Conservation (phyloP, 2,329 filamentous ascomycete species). For the Penicillium sp. region DNA sequence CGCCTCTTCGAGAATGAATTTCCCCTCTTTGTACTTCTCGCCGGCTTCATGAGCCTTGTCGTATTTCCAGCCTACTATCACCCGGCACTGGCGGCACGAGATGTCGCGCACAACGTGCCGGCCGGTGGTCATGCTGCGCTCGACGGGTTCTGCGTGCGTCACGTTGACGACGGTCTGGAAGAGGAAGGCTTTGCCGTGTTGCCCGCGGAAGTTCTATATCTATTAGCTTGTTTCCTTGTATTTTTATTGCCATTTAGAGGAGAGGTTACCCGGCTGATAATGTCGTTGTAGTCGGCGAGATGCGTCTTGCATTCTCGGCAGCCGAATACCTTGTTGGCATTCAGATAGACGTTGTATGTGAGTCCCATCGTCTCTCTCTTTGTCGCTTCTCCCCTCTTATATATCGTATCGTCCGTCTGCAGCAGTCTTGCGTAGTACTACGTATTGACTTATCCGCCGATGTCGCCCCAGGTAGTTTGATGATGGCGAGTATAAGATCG, state of each 20-base stretch:
- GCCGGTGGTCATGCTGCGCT: constrained; percentile 97
- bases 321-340: constrained; percentile 80
- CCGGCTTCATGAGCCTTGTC: constrained; percentile 89
- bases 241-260: constrained; percentile 5
- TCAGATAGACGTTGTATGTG: constrained; percentile 86
- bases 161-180: constrained; percentile 95
- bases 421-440: too few species aligned
- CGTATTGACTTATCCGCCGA: not conserved
- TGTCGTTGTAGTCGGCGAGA: constrained; percentile 90
- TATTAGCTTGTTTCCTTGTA: not conserved
- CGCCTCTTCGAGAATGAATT: constrained; percentile 93
- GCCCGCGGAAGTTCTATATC: constrained; percentile 86
- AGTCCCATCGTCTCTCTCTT: constrained; percentile 64
- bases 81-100: constrained; percentile 81
- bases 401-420: too few species aligned
- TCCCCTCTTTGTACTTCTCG: constrained; percentile 99
- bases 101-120: constrained; percentile 94
- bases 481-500: not conserved
- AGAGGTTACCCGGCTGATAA: constrained; percentile 77
- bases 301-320: constrained; percentile 96
- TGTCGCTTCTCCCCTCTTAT: too few species aligned
- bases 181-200: constrained; percentile 96
- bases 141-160: constrained; percentile 72
- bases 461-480: too few species aligned
- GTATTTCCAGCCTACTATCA: constrained; percentile 97